phyloP scores from a whole-genome alignment of 768 basidiomycete species.

The Tylopilus vinaceipallidus region DNA sequence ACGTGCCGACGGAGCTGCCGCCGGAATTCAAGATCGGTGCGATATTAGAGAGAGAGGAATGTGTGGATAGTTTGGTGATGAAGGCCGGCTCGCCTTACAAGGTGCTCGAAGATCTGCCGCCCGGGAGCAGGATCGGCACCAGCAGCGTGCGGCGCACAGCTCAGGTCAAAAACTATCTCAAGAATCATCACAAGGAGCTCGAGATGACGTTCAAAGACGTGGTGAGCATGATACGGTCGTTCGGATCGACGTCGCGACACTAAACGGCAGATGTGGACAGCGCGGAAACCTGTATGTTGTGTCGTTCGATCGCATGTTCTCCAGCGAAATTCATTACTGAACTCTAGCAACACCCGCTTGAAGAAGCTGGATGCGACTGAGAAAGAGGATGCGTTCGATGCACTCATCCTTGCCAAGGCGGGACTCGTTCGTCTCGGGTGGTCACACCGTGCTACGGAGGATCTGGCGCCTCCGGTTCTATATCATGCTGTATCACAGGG shows the following conservation, averaged over 20 bases:
- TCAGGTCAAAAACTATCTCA: conserved; percentile 78
- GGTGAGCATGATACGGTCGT: conserved; percentile 49
- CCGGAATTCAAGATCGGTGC: conserved; percentile 83
- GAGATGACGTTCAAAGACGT: conserved; percentile 78
- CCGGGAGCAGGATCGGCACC: conserved; percentile 91
- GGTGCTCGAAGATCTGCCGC: conserved; percentile 77
- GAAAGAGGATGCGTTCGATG: conserved; percentile 69
- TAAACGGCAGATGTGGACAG: conserved; percentile 35
- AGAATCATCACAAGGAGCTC: conserved; percentile 36
- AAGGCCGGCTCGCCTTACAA: conserved; percentile 71
- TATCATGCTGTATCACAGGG: conserved; percentile 95
- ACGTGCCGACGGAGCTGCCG: conserved; percentile 86
- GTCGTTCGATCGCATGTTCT: background rate
- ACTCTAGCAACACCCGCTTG: conserved; percentile 78
- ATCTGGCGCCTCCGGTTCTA: conserved; percentile 71
- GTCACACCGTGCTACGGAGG: conserved; percentile 70
- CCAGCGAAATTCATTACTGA: conserved; percentile 7
- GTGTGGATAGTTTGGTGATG: conserved; percentile 85
- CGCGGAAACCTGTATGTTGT: conserved; percentile 80
- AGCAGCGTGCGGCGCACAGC: conserved; percentile 92
- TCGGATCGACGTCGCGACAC: background rate
- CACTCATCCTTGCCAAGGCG: conserved; percentile 90
- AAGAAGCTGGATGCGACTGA: conserved; percentile 81
- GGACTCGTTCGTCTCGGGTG: conserved; percentile 82
- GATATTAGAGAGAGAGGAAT: conserved; percentile 84